These are phyloP conservation scores for Thinopyrum elongatum DNA, from an alignment of 176 grass and related monocot genomes.

Conservation along the genomic window DNA sequence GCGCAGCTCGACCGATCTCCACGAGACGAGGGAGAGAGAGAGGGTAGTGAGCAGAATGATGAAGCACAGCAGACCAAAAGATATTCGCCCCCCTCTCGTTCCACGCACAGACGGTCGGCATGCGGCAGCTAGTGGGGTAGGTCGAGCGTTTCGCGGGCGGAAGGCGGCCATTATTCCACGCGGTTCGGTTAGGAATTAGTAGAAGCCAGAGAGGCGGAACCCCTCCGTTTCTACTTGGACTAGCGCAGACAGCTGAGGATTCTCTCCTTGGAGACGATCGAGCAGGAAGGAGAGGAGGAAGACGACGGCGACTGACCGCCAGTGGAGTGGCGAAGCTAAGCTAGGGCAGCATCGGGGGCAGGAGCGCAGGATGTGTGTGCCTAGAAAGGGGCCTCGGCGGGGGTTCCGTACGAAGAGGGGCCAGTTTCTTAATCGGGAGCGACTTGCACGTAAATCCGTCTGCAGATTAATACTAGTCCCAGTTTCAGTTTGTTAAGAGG, in stretches of 20 bases:
- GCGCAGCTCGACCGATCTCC: neutral
- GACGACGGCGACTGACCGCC: neutral
- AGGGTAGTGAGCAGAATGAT: conserved; percentile 53
- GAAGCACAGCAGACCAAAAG: conserved; percentile 55
- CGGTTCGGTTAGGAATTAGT: conserved; percentile 23
- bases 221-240: neutral
- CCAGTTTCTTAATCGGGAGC: conserved; percentile 46
- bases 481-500: conserved; percentile 23
- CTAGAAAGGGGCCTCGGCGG: conserved; percentile 58
- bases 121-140: conserved; percentile 36
- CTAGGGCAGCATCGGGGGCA: conserved; percentile 65
- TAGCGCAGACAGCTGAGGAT: neutral
- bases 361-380: conserved; percentile 95
- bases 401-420: conserved; percentile 33
- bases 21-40: conserved; percentile 22
- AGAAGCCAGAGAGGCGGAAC: neutral
- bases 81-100: conserved; percentile 18
- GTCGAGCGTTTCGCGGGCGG: conserved; percentile 35
- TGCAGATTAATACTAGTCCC: conserved; percentile 18
- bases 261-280: neutral
- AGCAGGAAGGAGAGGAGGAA: neutral
- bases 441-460: conserved; percentile 53
- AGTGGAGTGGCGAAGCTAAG: too few relatives aligned
- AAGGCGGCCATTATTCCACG: conserved; percentile 12
- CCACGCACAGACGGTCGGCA: conserved; percentile 32